Evolutionary conservation across 768 basidiomycete genomes (phyloP), one percentile per base, ranked within the genome.

Genomic region (Trametes villosa): DNA sequence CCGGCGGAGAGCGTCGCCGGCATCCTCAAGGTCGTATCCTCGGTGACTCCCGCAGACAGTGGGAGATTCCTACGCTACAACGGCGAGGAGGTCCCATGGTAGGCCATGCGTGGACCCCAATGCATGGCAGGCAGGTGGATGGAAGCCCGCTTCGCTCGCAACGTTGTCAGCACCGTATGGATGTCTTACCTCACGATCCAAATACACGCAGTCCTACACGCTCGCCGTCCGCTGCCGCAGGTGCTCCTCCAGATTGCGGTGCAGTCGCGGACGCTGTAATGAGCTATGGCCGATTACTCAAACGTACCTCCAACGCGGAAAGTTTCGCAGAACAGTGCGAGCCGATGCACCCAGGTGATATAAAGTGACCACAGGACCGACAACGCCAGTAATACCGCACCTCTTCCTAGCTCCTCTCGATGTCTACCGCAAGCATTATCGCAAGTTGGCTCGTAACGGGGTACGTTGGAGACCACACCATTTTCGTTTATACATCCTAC

Each of bases 371-470:
- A n/a, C 45, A 47, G 41, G 17, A 3, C 41, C 11, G n/a, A 18
- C 13, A 15, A 13, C n/a, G 13, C 15, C 36, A 18, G 36, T 13
- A n/a, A n/a, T 18, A 38, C 15, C 12, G 11, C 36, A 38, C 3
- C 4, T 18, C 13, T 38, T 38, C 36, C 11, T 12, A 8, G n/a
- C 22, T 17, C 30, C 54, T 12, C 20, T 8, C 20, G 42, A 49
- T 57, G 56, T 36, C 48, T 22, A 1, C 47, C 11, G 15, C 30
- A 50, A 26, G 26, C 40, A 38, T 30, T 18, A 34, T 9, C 26
- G 50, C 26, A 22, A 36, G 66, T 22, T 70, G 68, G 69, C 66
- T 70, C 27, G 56, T 70, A 29, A 70, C 67, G 2, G 67, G 67
- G 69, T 70, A 40, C 36, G 64, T 49, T n/a, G n/a, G n/a, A n/a